These are phyloP conservation scores for Solidago caesia DNA, from an alignment of 129 eudicot genomes.

Conservation along the genomic window DNA sequence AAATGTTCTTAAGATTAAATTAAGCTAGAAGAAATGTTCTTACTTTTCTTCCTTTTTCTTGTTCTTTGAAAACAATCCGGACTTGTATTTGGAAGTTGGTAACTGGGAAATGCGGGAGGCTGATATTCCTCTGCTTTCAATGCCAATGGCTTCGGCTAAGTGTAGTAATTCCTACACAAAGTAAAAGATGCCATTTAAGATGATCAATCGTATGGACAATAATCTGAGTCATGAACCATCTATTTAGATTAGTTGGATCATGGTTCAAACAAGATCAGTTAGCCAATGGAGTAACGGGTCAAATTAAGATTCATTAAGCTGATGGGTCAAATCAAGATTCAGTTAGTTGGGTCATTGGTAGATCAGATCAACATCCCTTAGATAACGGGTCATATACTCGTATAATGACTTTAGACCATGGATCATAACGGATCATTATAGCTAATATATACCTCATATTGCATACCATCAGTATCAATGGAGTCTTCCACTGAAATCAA, in stretches of 20 bases:
- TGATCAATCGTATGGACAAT: not conserved
- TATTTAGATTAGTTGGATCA: not conserved
- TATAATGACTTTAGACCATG: not conserved
- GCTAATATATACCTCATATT: conserved; percentile 65
- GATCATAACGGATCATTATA: not conserved
- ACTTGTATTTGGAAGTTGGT: conserved; percentile 62
- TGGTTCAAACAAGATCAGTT: too few species aligned
- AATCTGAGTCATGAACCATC: conserved; percentile 5
- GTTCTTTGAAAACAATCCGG: conserved; percentile 62
- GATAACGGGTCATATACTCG: too few species aligned
- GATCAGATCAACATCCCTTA: too few species aligned
- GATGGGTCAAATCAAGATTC: conserved; percentile 15
- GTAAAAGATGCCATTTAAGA: not conserved
- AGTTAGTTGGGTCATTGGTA: not conserved
- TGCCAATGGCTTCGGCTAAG: conserved; percentile 64
- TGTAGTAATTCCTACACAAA: conserved; percentile 53
- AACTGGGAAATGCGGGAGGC: conserved; percentile 47
- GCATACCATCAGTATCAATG: conserved; percentile 79
- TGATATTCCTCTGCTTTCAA: conserved; percentile 69
- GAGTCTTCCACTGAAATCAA: conserved; percentile 45
- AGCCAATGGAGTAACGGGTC: not conserved
- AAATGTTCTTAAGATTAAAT: not conserved
- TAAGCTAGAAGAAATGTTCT: conserved; percentile 5
- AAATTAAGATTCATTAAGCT: not conserved
- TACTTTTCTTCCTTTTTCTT: conserved; percentile 61